Percentiles rank a stretch among this genome's conserved stretches.
Conservation (phyloP, 139 green algal genomes). For the Picochlorum sp. region DNA sequence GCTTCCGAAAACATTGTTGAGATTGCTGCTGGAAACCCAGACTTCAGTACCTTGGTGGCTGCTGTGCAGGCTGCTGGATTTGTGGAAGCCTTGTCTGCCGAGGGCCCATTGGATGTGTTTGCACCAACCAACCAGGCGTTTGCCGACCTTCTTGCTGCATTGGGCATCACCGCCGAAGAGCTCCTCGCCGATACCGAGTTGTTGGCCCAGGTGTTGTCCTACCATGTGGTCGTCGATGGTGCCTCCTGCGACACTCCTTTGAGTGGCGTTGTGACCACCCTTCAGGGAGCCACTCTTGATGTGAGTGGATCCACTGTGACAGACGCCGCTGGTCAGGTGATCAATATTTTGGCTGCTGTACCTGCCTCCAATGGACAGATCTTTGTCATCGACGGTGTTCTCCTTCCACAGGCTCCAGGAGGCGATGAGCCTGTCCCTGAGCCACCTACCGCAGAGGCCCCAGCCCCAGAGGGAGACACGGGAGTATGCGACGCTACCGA, state of each 20-base stretch:
- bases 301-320: neutral
- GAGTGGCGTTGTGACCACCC: constrained; percentile 5
- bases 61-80: constrained; percentile 7
- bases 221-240: constrained; percentile 35
- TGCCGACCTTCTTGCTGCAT: neutral
- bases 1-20: constrained; percentile 8
- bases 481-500: neutral
- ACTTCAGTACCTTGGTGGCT: constrained; percentile 16
- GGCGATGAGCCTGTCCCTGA: neutral
- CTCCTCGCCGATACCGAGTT: constrained; percentile 18
- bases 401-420: constrained; percentile 3
- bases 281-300: neutral
- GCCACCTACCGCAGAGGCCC: neutral
- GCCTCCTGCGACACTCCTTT: constrained; percentile 16
- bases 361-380: constrained; percentile 15
- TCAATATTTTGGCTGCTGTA: constrained; percentile 15
- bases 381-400: constrained; percentile 17
- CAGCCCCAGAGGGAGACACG: too few species aligned
- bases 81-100: constrained; percentile 15
- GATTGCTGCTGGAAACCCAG: neutral
- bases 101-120: constrained; percentile 32
- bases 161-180: constrained; percentile 30
- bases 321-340: neutral
- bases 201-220: constrained; percentile 15
- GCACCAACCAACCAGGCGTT: constrained; percentile 49